Conservation (phyloP, 257 asterid species). For the Solanum acaule region DNA sequence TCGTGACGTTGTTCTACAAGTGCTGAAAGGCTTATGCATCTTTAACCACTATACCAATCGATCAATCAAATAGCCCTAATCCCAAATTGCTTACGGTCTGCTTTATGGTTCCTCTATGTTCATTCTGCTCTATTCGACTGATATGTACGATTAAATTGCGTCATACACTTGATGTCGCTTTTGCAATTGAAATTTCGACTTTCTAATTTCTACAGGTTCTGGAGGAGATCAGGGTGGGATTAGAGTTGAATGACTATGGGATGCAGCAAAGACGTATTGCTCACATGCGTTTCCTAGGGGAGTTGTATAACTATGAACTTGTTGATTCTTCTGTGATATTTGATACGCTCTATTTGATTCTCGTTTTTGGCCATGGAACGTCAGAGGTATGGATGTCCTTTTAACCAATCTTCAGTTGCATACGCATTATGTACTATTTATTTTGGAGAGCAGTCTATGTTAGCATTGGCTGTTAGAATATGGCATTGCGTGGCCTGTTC, state of each 20-base stretch:
- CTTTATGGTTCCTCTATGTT: neutral
- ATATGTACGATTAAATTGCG: neutral
- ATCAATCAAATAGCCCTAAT: neutral
- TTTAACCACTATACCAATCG: neutral
- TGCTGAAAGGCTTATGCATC: neutral
- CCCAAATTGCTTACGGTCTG: neutral
- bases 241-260: constrained; percentile 89
- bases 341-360: constrained; percentile 78
- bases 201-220: constrained; percentile 47
- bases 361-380: constrained; percentile 84
- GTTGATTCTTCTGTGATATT: constrained; percentile 94
- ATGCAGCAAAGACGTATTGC: constrained; percentile 93
- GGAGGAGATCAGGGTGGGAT: constrained; percentile 86
- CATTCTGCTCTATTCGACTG: constrained; percentile 4
- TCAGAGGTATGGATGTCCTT: constrained; percentile 52
- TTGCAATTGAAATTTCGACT: neutral
- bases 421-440: neutral
- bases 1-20: neutral
- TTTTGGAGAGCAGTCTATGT: neutral
- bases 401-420: neutral
- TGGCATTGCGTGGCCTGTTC: neutral
- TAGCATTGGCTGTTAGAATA: neutral
- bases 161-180: neutral
- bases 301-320: constrained; percentile 89
- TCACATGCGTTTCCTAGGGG: constrained; percentile 91